Evolutionary conservation across 345 rosid genomes (phyloP).

Genomic region (Lumnitzera racemosa): DNA sequence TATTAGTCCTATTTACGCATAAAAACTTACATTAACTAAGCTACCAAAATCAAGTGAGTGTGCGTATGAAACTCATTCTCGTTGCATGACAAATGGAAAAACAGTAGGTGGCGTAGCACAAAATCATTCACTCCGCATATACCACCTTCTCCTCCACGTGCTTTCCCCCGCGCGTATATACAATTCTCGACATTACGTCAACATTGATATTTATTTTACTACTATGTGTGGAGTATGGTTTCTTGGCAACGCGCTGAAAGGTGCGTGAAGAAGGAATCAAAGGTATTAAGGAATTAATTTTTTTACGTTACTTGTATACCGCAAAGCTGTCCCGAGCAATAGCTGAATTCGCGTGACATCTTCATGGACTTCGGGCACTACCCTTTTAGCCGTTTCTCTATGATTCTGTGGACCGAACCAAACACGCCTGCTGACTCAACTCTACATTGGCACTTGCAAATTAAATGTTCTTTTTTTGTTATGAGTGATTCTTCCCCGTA

Average conservation of each 20-base stretch:
- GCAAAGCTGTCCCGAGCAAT: conserved; percentile 10
- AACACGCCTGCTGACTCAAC: conserved; percentile 14
- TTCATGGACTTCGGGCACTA: no score
- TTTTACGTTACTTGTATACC: conserved; percentile 5
- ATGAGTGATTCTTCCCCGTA: no score
- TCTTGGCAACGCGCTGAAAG: no score
- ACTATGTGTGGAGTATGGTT: no score
- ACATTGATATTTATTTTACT: no score
- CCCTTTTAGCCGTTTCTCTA: conserved; percentile 8
- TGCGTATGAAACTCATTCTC: conserved; percentile 38
- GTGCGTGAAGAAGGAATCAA: no score
- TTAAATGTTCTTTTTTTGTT: no score
- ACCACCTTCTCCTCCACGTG: conserved; percentile 10
- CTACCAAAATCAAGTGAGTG: conserved; percentile 12
- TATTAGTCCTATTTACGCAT: no score
- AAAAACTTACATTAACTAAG: background rate
- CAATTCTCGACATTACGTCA: no score
- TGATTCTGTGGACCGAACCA: background rate
- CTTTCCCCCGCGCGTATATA: conserved; percentile 13
- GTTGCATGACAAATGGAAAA: conserved; percentile 71
- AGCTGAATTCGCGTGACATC: conserved; percentile 13
- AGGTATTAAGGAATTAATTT: no score
- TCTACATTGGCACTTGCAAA: background rate
- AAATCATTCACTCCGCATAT: conserved; percentile 23
- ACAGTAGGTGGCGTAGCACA: conserved; percentile 51